Conservation (phyloP, 768 basidiomycete species). For the Xerocomellus intermedius region DNA sequence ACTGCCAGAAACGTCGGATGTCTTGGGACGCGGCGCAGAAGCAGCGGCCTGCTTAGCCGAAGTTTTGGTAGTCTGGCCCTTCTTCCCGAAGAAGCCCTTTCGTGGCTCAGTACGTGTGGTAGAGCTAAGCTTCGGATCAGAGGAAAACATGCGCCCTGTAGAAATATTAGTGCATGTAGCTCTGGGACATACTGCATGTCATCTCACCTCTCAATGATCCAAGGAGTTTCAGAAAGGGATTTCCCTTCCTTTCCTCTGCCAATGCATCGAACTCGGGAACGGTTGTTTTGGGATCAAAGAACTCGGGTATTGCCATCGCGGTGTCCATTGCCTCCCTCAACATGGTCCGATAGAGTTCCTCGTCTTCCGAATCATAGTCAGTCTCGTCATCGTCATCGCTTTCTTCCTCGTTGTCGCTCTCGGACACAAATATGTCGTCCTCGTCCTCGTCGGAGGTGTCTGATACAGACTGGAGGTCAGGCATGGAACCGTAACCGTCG, state of each 20-base stretch:
- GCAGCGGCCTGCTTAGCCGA: conserved; percentile 6
- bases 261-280: conserved; percentile 45
- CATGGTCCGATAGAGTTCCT: conserved; percentile 61
- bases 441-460: conserved; percentile 50
- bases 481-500: conserved; percentile 58
- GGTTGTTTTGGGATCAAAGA: conserved; percentile 48
- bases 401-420: conserved; percentile 36
- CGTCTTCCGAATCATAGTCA: conserved; percentile 65
- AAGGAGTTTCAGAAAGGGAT: conserved; percentile 77
- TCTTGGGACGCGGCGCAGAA: conserved; percentile 5
- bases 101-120: conserved; percentile 35
- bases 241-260: conserved; percentile 56
- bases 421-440: conserved; percentile 31
- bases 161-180: neutral
- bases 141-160: conserved; percentile 63
- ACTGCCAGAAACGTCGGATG: conserved; percentile 3
- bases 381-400: conserved; percentile 39
- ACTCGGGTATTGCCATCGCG: conserved; percentile 54
- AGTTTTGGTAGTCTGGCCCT: conserved; percentile 12
- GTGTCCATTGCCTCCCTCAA: conserved; percentile 73
- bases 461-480: conserved; percentile 63
- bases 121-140: conserved; percentile 45
- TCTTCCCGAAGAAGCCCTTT: conserved; percentile 25
- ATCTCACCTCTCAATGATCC: conserved; percentile 66
- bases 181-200: neutral